phyloP scores from a whole-genome alignment of 495 filamentous ascomycete genomes.

The Penicillium psychrofluorescens region DNA sequence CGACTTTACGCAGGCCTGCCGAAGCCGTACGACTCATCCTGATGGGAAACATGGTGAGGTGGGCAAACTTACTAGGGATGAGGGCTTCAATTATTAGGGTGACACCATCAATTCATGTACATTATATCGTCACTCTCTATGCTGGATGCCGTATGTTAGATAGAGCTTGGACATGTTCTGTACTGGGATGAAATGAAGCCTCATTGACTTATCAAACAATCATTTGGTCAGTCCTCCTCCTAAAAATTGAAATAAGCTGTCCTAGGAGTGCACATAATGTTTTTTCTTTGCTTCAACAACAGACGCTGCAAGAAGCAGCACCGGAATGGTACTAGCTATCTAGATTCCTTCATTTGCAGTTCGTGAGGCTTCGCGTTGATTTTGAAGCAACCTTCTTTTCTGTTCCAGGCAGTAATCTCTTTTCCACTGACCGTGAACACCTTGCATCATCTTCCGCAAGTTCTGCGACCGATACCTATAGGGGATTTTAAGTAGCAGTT shows the following conservation, averaged over 20 bases:
- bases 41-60: background rate
- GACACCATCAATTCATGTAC: background rate
- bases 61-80: background rate
- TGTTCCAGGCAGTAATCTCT: conserved; percentile 2
- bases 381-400: background rate
- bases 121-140: background rate
- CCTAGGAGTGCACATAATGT: background rate
- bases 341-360: background rate
- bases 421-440: conserved; percentile 2
- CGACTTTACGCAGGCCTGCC: no score
- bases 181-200: conserved; percentile 1
- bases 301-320: background rate
- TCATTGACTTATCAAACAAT: conserved; percentile 1
- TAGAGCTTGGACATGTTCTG: background rate
- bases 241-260: background rate
- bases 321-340: background rate
- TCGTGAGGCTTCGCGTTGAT: conserved; percentile 3
- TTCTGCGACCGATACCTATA: conserved; percentile 1
- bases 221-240: background rate
- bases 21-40: no score
- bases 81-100: background rate
- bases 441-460: background rate
- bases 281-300: no score
- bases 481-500: background rate
- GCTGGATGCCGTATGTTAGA: background rate